Base-by-base conservation (phyloP, 495 filamentous ascomycete genomes). In the Aspergillus sparsus region DNA sequence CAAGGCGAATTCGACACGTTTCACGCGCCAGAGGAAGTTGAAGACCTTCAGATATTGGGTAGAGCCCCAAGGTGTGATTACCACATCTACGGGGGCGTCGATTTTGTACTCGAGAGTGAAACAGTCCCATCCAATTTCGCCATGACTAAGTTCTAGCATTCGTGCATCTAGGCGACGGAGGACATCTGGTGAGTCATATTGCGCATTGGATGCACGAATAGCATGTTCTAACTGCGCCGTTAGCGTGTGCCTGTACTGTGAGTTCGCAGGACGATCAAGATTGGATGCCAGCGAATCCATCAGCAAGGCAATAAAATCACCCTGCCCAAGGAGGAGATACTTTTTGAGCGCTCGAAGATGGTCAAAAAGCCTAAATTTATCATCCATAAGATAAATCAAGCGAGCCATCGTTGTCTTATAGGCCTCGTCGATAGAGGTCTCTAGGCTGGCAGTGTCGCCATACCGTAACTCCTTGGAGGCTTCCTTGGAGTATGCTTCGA, bases 81-180 rank as follows among this genome's bases (percentile, higher is more conserved):
- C 92, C 53, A 98, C 94, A 68, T 99, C 95, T 27, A 98, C 91
- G 0, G 95, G 95, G 8, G 94, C 91, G 69, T 97, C 94, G 58
- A 98, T 92, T 73, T 96, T 97, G 77, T 99, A 99, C 71, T 99
- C 95, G 33, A 99, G 83, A 1, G 95, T 99, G 75, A 99, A 99
- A 73, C 94, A 96, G 71, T 99, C 95, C 95, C 95, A 99, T 60
- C 95, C 95, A 51, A 96, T 97, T 66, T 99, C 94, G 55, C 95
- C 95, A 70, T 96, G 92, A 53, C 88, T 91, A 50, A 97, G 83
- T 71, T 97, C 92, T 39, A 97, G 83, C 91, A 98, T 96, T 49
- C 95, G 90, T 12, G 94, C 92, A 74, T 99, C 95, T 8, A 99
- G 83, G 15, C 95, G 86, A 35, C 90, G 87, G 37, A 98, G 82